Evolutionary conservation across 164 flowering plant genomes (phyloP).

Genomic region (Tinospora cordifolia): DNA sequence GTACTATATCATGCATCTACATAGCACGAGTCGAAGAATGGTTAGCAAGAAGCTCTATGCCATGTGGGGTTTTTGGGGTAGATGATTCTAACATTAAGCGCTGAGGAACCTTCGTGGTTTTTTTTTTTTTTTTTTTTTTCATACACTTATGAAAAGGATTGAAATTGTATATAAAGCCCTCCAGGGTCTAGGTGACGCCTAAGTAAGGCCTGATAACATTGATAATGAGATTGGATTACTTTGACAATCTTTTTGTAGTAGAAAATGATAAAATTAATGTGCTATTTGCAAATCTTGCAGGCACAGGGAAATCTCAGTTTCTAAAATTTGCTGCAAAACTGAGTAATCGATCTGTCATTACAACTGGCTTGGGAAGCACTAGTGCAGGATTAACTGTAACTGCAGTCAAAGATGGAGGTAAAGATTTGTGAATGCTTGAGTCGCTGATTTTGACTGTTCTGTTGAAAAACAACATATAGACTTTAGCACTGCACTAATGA

Average conservation of each 20-base stretch:
- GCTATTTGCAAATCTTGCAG: constrained; percentile 27
- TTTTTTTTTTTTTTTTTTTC: too few relatives aligned
- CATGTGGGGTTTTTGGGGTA: too few relatives aligned
- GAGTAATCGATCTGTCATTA: constrained; percentile 92
- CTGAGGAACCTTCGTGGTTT: too few relatives aligned
- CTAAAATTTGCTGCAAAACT: constrained; percentile 90
- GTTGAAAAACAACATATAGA: not conserved
- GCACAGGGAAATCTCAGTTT: constrained; percentile 95
- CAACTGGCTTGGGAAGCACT: constrained; percentile 97
- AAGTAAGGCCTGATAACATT: too few relatives aligned
- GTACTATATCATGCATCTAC: too few relatives aligned
- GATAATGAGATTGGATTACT: too few relatives aligned
- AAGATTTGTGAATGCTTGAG: not conserved
- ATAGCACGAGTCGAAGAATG: too few relatives aligned
- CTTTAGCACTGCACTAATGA: not conserved
- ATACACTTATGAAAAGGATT: not conserved
- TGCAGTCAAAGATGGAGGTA: constrained; percentile 97
- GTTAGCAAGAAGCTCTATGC: too few relatives aligned
- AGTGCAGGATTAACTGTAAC: constrained; percentile 98
- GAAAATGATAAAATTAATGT: not conserved
- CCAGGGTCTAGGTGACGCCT: too few relatives aligned
- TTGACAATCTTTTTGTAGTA: not conserved
- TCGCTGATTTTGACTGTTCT: not conserved
- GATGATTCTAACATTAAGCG: too few relatives aligned
- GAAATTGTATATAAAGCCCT: too few relatives aligned